phyloP scores from a whole-genome alignment of 2,329 filamentous ascomycete genomes.

The Cladosporium austrohemisphaericum region DNA sequence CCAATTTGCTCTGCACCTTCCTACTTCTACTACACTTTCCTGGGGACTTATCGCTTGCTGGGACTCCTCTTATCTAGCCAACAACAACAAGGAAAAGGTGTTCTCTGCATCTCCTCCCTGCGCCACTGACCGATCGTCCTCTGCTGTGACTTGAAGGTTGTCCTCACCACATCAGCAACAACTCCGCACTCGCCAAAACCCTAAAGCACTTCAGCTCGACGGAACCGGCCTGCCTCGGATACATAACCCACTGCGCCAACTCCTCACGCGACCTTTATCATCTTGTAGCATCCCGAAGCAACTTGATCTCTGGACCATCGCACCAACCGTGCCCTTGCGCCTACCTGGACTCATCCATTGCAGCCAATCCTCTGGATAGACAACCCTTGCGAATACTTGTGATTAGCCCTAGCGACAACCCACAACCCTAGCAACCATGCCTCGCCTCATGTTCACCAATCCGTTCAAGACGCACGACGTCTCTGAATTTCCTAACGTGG shows the following conservation, averaged over 20 bases:
- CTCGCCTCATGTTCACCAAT: conserved; percentile 35
- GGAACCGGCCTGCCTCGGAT: background rate
- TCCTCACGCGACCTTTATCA: conserved; percentile 6
- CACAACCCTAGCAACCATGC: conserved; percentile 4
- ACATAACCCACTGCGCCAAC: conserved; percentile 11
- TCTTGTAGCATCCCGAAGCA: conserved; percentile 8
- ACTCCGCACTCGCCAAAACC: background rate
- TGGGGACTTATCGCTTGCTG: background rate
- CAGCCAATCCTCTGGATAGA: background rate
- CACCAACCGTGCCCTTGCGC: background rate
- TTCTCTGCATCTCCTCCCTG: conserved; percentile 2
- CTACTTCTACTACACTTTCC: background rate
- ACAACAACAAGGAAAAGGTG: conserved; percentile 8
- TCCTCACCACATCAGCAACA: background rate
- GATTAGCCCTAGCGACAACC: conserved; percentile 6
- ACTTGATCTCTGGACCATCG: conserved; percentile 4
- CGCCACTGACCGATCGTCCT: conserved; percentile 11
- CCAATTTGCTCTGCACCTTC: background rate
- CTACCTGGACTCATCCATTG: background rate
- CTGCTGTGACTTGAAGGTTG: conserved; percentile 9
- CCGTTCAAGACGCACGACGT: conserved; percentile 51
- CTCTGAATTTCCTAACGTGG: conserved; percentile 48
- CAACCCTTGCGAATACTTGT: conserved; percentile 1
- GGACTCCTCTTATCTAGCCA: conserved; percentile 12
- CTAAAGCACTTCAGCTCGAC: conserved; percentile 4